Evolutionary conservation across 176 grass and related monocot species (phyloP).

Genomic region (Cenchrus purpureus): DNA sequence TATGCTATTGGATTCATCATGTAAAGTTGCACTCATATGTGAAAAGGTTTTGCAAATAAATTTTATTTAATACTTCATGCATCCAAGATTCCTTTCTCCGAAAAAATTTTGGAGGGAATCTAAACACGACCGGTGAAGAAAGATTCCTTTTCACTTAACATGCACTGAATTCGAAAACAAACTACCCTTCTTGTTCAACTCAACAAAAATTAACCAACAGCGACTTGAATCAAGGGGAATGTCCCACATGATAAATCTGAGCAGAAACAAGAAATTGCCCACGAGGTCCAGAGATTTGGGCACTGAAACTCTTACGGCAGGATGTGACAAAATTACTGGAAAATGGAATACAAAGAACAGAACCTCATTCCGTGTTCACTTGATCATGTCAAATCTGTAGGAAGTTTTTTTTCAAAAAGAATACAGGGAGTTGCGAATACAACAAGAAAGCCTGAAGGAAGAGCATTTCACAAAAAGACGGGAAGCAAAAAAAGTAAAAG

Average conservation of each 20-base stretch:
- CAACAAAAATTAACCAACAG: background rate
- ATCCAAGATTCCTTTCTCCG: no score
- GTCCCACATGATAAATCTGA: background rate
- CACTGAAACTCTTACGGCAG: background rate
- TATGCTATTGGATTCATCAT: no score
- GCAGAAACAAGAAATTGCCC: background rate
- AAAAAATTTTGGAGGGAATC: no score
- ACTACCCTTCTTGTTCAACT: background rate
- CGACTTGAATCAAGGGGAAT: background rate
- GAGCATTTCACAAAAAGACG: background rate
- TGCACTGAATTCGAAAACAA: background rate
- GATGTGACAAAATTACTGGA: background rate
- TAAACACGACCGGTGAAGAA: background rate
- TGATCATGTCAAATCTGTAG: background rate
- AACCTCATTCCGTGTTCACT: background rate
- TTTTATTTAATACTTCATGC: no score
- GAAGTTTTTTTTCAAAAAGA: no score
- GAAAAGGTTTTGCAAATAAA: no score
- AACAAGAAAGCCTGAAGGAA: background rate
- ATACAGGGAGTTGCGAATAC: background rate
- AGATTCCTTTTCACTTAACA: background rate
- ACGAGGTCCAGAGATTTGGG: background rate
- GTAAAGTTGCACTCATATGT: no score
- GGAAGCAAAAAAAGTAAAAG: background rate
- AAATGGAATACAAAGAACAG: background rate